Evolutionary conservation across 805 yeast genomes (phyloP), one percentile per base, ranked within the genome.

Genomic region (Candida corydali): DNA sequence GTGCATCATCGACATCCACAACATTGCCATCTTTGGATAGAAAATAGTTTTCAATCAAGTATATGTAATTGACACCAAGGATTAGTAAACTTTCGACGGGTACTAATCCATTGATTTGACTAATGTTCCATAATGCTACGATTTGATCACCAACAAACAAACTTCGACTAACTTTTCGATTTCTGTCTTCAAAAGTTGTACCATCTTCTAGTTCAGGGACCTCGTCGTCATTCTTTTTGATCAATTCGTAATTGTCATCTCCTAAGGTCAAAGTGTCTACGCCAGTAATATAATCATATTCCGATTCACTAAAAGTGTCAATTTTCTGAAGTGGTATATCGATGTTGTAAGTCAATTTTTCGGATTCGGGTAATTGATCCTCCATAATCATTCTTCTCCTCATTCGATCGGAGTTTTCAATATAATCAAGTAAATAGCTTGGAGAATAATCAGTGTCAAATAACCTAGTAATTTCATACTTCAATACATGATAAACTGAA

Each of bases 61-160:
- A 88, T 7, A 85, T 46, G 49, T 82, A 80, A 4, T 68, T 63
- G 3, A 69, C 60, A 0, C 95, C 95, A 26, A 81, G 54, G 18
- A 87, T 82, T 55, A 87, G 60, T 26, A 87, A 67, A 11, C 91
- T 85, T 50, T 86, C 95, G 12, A 73, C 64, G 2, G 88, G 78
- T 20, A 80, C 85, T n/a, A 87, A 60, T 0, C 95, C 96, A 39
- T 81, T 61, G 15, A 88, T 75, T 33, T 79, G 77, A 37, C 89
- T 77, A 1, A 84, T 78, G 52, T 87, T 87, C 80, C 86, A 80
- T 12, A 87, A 59, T 10, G 76, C 75, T n/a, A 65, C 71, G 17
- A 88, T 84, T 31, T 70, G 71, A 53, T 87, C 96, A 11, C 84
- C 84, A 35, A 76, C 71, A 46, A 63, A 78, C 37, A 87, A 60